Conservation (phyloP, 108 stramenopile species). For the Nannochloropsis oceanica region DNA sequence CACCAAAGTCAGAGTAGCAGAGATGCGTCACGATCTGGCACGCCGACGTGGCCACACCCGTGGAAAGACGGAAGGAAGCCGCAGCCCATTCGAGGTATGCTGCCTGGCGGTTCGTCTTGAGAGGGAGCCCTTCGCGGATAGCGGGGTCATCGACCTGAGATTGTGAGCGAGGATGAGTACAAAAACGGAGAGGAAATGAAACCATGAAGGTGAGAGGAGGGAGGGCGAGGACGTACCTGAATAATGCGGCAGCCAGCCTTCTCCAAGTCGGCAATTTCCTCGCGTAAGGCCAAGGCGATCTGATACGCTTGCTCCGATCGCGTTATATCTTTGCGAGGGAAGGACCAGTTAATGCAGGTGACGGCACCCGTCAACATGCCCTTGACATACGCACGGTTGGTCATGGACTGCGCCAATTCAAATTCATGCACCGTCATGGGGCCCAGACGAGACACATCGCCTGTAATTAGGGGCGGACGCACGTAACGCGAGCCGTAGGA, state of each 20-base stretch:
- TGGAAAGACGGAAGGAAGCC: conserved; percentile 49
- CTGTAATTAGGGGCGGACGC: conserved; percentile 49
- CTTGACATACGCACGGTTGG: conserved; percentile 47
- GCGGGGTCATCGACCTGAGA: conserved; percentile 49
- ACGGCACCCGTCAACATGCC: conserved; percentile 61
- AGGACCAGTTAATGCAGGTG: conserved; percentile 63
- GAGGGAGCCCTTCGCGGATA: conserved; percentile 51
- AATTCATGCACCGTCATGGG: conserved; percentile 54
- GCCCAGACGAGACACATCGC: conserved; percentile 39
- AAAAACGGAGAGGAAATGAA: not conserved
- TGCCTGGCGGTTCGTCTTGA: conserved; percentile 29
- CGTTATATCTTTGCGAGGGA: conserved; percentile 49
- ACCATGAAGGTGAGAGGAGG: not conserved
- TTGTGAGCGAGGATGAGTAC: not conserved
- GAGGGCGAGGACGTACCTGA: conserved; percentile 19
- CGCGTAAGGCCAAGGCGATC: conserved; percentile 43
- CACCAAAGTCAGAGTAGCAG: conserved; percentile 58
- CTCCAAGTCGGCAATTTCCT: conserved; percentile 51
- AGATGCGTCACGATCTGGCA: conserved; percentile 63
- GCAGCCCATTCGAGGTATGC: conserved; percentile 48
- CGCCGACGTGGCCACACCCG: conserved; percentile 37
- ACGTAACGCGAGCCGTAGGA: conserved; percentile 54
- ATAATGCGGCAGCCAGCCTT: conserved; percentile 47
- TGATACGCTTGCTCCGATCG: conserved; percentile 53
- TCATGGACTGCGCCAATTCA: conserved; percentile 48